Evolutionary conservation across 257 asterid genomes (phyloP), one percentile per base, ranked within the genome.

Genomic region (Solanum neorickii): DNA sequence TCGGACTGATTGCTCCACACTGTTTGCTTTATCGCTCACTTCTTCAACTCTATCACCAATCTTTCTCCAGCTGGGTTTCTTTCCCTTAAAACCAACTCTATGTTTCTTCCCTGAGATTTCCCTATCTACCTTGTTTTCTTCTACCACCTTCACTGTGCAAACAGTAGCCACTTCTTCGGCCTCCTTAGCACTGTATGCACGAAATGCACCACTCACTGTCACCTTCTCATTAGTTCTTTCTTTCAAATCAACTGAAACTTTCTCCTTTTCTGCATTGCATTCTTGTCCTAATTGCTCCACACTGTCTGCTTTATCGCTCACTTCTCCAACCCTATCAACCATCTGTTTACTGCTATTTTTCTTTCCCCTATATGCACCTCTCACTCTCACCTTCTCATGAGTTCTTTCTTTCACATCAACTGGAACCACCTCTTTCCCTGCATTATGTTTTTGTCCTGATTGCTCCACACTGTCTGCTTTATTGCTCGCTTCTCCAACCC

Each of bases 31-130:
- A 74, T 74, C 20, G 29, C 82, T 74, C 27, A 66, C 87, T 85
- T 66, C 9, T 56, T n/a, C 73, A 35, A 80, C 87, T 70, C 74
- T 83, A 62, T 65, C 29, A 90, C 66, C 60, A 14, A 86, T 70
- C 75, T 18, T 69, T 72, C 37, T 60, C 77, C 84, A 4, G 16
- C 87, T 33, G 13, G 14, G 23, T 31, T 82, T 82, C 62, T 91
- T 84, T 47, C 69, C 85, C 80, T 80, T 15, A 18, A 72, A 83
- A 69, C 89, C 82, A 83, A 89, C 89, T 85, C 87, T 66, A 87
- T 56, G 66, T 78, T 74, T 83, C 82, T 83, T 33, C 20, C 82
- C 14, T 85, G 88, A 89, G 44, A 66, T 65, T 42, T 88, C 69
- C 88, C 89, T 39, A 37, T 75, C 9, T 20, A 35, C 27, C 15